Percentiles rank a stretch among this genome's conserved stretches.
Evolutionary conservation across 768 basidiomycete genomes (phyloP).

Genomic region (Pleurotus citrinopileatus): DNA sequence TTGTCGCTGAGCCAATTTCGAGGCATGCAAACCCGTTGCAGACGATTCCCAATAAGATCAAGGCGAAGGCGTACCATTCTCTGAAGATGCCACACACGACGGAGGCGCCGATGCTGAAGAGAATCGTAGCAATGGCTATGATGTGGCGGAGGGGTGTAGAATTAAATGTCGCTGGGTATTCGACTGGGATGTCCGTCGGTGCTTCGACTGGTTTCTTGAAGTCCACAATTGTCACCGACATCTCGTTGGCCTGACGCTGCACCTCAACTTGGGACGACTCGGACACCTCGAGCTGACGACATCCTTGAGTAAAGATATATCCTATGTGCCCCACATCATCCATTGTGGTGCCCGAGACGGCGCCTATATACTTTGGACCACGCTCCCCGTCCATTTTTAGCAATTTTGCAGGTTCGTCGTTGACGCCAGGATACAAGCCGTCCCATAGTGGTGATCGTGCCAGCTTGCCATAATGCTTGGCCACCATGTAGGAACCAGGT

Average conservation of each 20-base stretch:
- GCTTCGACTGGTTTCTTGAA: conserved; percentile 8
- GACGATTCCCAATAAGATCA: conserved; percentile 31
- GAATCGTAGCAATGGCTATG: background rate
- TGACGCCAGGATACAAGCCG: conserved; percentile 30
- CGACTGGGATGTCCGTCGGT: background rate
- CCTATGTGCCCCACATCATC: conserved; percentile 25
- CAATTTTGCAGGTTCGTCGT: conserved; percentile 23
- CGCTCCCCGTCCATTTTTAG: conserved; percentile 22
- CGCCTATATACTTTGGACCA: conserved; percentile 23
- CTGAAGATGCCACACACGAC: conserved; percentile 20
- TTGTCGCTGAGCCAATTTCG: conserved; percentile 25
- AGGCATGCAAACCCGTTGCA: conserved; percentile 26
- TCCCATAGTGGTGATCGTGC: conserved; percentile 30
- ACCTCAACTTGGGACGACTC: background rate
- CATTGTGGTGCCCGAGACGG: conserved; percentile 23
- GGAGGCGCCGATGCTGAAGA: conserved; percentile 15
- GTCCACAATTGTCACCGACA: conserved; percentile 18
- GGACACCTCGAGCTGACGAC: no score
- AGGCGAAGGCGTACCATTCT: conserved; percentile 29
- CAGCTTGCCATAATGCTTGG: conserved; percentile 26
- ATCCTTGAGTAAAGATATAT: conserved; percentile 19
- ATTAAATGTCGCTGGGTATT: background rate
- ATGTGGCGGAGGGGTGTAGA: background rate
- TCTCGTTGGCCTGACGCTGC: conserved; percentile 15
- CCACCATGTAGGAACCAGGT: conserved; percentile 28